A percentile compares a stretch with the other conserved stretches of the same genome.
Conservation (phyloP, 2,329 filamentous ascomycete genomes). For the Chrysoporthe cubensis region DNA sequence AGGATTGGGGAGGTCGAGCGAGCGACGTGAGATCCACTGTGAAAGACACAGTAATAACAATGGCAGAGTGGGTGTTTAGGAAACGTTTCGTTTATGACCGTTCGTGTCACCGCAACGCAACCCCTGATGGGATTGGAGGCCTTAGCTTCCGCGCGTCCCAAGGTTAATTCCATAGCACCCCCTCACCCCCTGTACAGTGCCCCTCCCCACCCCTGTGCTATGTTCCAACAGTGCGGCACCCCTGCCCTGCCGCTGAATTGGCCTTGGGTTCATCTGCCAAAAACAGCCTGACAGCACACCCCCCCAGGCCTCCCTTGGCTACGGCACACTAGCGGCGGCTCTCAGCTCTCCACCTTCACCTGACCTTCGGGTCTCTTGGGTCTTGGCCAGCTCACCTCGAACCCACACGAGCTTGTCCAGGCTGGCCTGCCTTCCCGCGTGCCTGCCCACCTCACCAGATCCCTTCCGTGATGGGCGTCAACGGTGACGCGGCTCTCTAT, state of each 20-base stretch:
- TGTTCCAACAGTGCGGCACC: background rate
- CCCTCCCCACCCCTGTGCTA: too few relatives aligned
- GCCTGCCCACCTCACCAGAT: background rate
- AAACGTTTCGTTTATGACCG: constrained; percentile 9
- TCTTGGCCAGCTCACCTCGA: background rate
- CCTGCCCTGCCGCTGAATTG: background rate
- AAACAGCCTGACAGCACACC: too few relatives aligned
- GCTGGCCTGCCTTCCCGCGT: background rate
- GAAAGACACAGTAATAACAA: background rate
- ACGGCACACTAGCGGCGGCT: too few relatives aligned
- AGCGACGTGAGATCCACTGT: background rate
- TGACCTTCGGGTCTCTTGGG: background rate
- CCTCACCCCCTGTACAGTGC: background rate
- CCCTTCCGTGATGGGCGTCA: background rate
- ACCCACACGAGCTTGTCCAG: background rate
- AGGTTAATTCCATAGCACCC: background rate
- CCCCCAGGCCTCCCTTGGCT: too few relatives aligned
- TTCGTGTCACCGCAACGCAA: background rate
- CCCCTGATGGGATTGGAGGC: background rate
- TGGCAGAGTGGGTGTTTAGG: background rate
- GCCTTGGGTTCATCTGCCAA: background rate
- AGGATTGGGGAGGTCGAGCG: background rate
- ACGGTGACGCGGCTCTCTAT: constrained; percentile 11
- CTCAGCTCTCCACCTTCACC: too few relatives aligned
- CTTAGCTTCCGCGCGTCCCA: constrained; percentile 12